Percentiles rank a stretch among this genome's conserved stretches.
These are phyloP conservation scores for Pseudozyma sp. DNA, from an alignment of 1,284 basidiomycete species.

Conservation along the genomic window DNA sequence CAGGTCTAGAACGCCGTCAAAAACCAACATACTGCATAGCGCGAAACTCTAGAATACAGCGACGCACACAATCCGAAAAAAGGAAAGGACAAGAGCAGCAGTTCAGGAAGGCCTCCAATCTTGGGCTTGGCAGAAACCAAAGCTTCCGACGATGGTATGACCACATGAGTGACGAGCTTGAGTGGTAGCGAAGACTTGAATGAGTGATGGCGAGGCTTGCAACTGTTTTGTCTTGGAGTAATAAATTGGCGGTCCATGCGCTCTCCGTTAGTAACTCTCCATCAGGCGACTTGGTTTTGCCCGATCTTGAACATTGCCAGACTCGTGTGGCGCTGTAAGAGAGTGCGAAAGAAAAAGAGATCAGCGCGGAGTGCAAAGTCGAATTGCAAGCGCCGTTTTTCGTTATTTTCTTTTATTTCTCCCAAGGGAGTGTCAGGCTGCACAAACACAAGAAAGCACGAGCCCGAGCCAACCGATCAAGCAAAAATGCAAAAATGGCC, in stretches of 20 bases:
- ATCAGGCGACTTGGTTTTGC: not conserved
- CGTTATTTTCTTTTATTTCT: not conserved
- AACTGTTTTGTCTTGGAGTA: too few species aligned
- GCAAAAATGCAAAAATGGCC: not conserved
- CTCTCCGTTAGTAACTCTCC: not conserved
- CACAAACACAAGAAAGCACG: not conserved
- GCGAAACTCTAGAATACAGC: too few species aligned
- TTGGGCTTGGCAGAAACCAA: too few species aligned
- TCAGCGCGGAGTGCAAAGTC: not conserved
- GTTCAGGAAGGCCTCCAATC: too few species aligned
- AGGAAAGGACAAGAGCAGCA: too few species aligned
- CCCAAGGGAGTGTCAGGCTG: not conserved
- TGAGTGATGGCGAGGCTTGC: not conserved
- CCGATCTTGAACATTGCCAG: not conserved
- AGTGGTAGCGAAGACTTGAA: not conserved
- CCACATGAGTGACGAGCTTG: too few species aligned
- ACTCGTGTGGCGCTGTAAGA: not conserved
- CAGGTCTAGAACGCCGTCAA: too few species aligned
- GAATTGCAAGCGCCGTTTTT: not conserved
- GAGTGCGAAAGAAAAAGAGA: not conserved
- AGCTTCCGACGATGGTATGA: too few species aligned
- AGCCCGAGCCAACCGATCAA: slow-evolving; percentile 3
- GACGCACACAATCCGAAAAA: too few species aligned
- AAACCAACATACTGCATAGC: too few species aligned
- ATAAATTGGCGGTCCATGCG: not conserved